phyloP scores from a whole-genome alignment of 768 basidiomycete species.

The Psilocybe tampanensis region DNA sequence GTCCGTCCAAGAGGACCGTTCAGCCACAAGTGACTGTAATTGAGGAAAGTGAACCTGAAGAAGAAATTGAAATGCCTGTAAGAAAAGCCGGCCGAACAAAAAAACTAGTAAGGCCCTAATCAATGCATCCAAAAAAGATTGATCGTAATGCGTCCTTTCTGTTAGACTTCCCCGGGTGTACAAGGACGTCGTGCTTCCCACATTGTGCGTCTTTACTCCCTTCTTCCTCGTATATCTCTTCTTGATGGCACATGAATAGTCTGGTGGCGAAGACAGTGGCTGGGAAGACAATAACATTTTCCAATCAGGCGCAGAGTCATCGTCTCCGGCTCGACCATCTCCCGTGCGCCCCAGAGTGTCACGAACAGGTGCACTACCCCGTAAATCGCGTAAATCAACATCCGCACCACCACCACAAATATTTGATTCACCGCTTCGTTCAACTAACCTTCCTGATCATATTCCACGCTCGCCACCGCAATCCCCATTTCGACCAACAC shows the following conservation, averaged over 20 bases:
- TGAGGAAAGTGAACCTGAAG: slow-evolving; percentile 82
- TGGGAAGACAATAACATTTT: slow-evolving; percentile 94
- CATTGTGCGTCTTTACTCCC: slow-evolving; percentile 27
- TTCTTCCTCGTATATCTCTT: slow-evolving; percentile 5
- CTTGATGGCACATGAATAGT: slow-evolving; percentile 16
- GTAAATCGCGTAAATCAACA: slow-evolving; percentile 67
- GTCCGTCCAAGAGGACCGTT: slow-evolving; percentile 41
- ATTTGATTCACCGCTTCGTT: slow-evolving; percentile 41
- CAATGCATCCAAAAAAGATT: neutral
- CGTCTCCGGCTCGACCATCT: slow-evolving; percentile 71
- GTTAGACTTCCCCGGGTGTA: slow-evolving; percentile 49
- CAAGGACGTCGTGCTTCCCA: slow-evolving; percentile 60
- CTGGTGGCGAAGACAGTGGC: slow-evolving; percentile 66
- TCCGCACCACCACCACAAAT: slow-evolving; percentile 71
- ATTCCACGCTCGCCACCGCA: slow-evolving; percentile 30
- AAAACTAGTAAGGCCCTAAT: slow-evolving; percentile 48
- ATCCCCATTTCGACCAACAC: slow-evolving; percentile 52
- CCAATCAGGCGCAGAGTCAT: slow-evolving; percentile 89
- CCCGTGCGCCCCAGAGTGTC: slow-evolving; percentile 47
- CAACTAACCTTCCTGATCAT: slow-evolving; percentile 19
- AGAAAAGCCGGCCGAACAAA: slow-evolving; percentile 64
- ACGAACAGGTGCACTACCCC: slow-evolving; percentile 40
- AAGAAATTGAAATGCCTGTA: slow-evolving; percentile 51
- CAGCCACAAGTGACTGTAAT: slow-evolving; percentile 45
- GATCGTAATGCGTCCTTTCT: slow-evolving; percentile 6